phyloP scores from a whole-genome alignment of 1,139 yeast species.

The Kodamaea ohmeri region DNA sequence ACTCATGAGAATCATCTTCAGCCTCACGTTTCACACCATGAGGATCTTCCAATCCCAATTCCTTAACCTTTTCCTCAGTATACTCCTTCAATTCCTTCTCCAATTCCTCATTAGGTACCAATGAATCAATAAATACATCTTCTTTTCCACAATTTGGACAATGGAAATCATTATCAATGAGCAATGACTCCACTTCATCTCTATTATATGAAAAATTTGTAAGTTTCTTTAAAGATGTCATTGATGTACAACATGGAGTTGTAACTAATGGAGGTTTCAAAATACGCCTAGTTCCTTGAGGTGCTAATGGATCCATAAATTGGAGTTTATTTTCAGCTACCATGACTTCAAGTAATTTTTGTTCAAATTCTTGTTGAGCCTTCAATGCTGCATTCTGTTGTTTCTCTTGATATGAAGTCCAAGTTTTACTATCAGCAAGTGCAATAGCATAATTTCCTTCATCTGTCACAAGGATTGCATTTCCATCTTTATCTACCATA shows the following conservation, averaged over 20 bases:
- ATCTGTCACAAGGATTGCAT: constrained; percentile 80
- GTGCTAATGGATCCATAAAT: constrained; percentile 55
- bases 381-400: constrained; percentile 53
- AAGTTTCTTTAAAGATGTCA: constrained; percentile 53
- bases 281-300: constrained; percentile 53
- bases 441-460: constrained; percentile 96
- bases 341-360: constrained; percentile 32
- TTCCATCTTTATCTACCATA: constrained; percentile 60
- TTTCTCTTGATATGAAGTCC: constrained; percentile 82
- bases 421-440: constrained; percentile 87
- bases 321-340: constrained; percentile 43
- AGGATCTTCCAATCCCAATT: constrained; percentile 42
- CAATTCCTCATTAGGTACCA: constrained; percentile 59
- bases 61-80: constrained; percentile 41
- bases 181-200: constrained; percentile 57
- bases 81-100: constrained; percentile 54
- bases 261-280: constrained; percentile 68
- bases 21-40: constrained; percentile 23
- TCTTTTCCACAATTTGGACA: constrained; percentile 84
- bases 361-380: constrained; percentile 42
- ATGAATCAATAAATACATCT: constrained; percentile 73
- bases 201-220: constrained; percentile 41
- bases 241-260: constrained; percentile 76
- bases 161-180: constrained; percentile 81
- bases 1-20: constrained; percentile 22